Conservation (phyloP, 2,329 filamentous ascomycete species). For the Taxawa tesnikishii region DNA sequence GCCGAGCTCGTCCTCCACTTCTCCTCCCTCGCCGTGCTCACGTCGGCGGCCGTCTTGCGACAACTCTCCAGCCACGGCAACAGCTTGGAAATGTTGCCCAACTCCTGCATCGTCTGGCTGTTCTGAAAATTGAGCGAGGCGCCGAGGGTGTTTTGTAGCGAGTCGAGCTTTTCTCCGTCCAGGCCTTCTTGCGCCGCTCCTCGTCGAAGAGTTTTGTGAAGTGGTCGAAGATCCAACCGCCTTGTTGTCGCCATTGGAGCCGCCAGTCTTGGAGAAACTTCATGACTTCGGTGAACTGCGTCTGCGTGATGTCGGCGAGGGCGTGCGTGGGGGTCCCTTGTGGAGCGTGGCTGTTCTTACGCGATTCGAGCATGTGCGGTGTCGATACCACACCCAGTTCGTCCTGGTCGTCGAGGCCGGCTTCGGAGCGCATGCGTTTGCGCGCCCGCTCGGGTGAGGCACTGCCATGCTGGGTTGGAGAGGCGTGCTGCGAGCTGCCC, state of each 20-base stretch:
- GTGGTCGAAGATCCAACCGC: constrained; percentile 17
- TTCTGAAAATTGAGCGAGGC: constrained; percentile 15
- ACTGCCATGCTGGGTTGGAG: too few relatives aligned
- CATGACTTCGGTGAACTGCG: constrained; percentile 7
- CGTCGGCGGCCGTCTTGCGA: constrained; percentile 20
- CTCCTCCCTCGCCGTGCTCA: constrained; percentile 23
- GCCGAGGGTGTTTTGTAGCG: constrained; percentile 14
- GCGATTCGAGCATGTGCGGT: too few relatives aligned
- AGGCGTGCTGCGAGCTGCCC: too few relatives aligned
- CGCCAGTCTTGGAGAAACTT: constrained; percentile 12
- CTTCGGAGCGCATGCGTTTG: too few relatives aligned
- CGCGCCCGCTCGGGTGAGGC: too few relatives aligned
- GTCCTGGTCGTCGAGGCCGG: too few relatives aligned
- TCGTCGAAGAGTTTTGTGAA: constrained; percentile 10
- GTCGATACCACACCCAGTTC: too few relatives aligned
- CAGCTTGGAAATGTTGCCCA: constrained; percentile 20
- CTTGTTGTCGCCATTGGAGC: constrained; percentile 15
- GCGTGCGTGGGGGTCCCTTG: too few relatives aligned
- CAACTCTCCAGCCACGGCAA: constrained; percentile 27
- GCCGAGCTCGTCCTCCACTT: constrained; percentile 27
- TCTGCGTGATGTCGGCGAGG: too few relatives aligned
- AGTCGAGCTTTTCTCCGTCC: constrained; percentile 11
- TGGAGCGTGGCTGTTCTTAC: too few relatives aligned
- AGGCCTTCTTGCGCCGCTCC: constrained; percentile 6
- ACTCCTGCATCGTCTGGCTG: constrained; percentile 13